Conservation (phyloP, 495 filamentous ascomycete species). For the Penicillium simplicissimum region DNA sequence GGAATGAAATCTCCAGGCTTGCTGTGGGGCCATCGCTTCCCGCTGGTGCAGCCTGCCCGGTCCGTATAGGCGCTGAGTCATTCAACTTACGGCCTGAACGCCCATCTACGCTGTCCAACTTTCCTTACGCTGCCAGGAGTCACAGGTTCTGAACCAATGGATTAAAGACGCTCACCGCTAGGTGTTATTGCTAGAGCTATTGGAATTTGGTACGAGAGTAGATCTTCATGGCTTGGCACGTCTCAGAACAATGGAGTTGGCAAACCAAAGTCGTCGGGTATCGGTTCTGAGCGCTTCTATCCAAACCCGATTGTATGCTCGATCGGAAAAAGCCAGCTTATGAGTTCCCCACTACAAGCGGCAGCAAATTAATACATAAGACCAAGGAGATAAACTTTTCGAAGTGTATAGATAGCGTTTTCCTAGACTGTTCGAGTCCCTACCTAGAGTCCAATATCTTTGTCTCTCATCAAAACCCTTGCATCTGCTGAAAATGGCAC, state of each 20-base stretch:
- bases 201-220: no score
- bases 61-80: not conserved
- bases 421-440: not conserved
- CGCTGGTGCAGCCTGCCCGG: no score
- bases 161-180: no score
- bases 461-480: not conserved
- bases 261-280: not conserved
- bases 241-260: no score
- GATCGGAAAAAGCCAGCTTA: not conserved
- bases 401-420: not conserved
- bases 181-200: no score
- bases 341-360: not conserved
- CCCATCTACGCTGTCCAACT: no score
- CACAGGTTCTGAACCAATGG: no score
- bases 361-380: not conserved
- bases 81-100: not conserved
- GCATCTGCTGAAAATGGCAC: not conserved
- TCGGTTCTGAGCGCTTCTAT: not conserved
- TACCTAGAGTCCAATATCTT: not conserved
- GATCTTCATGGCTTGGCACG: no score
- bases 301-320: not conserved
- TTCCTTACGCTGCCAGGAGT: no score
- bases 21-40: not conserved
- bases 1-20: not conserved
- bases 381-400: not conserved